Evolutionary conservation across 257 asterid species (phyloP).

Genomic region (Primulina huaijiensis): DNA sequence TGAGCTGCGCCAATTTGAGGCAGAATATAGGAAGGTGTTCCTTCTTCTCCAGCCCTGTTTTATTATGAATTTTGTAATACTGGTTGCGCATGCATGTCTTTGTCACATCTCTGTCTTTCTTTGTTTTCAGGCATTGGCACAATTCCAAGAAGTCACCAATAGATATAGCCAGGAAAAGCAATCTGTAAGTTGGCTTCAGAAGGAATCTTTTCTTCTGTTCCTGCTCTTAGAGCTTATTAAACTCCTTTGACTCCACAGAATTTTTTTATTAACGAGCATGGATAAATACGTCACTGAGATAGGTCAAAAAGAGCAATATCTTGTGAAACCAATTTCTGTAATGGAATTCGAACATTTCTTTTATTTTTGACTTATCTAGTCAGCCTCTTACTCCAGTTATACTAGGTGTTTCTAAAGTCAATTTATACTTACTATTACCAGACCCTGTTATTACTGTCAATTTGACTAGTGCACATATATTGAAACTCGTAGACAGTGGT

Average conservation of each 20-base stretch:
- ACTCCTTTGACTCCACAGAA: background rate
- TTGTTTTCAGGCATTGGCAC: conserved; percentile 79
- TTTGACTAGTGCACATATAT: background rate
- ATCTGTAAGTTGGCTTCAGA: conserved; percentile 59
- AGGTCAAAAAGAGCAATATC: background rate
- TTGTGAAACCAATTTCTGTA: background rate
- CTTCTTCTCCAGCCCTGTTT: conserved; percentile 4
- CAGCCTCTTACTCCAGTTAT: background rate
- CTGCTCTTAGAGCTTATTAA: conserved; percentile 6
- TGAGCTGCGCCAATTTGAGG: conserved; percentile 93
- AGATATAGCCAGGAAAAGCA: conserved; percentile 90
- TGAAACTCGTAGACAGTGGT: background rate
- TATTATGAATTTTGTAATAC: background rate
- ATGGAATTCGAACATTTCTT: background rate
- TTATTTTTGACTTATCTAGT: background rate
- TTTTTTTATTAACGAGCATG: background rate
- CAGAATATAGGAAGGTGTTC: conserved; percentile 89
- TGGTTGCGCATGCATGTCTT: conserved; percentile 6
- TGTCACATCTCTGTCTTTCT: background rate
- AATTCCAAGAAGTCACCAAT: conserved; percentile 95
- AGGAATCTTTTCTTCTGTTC: conserved; percentile 21
- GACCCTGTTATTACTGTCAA: background rate
- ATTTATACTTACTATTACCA: background rate
- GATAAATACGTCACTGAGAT: background rate
- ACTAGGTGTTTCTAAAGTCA: background rate